phyloP scores from a whole-genome alignment of 441 rosid genomes.

The Jatropha podagrica region DNA sequence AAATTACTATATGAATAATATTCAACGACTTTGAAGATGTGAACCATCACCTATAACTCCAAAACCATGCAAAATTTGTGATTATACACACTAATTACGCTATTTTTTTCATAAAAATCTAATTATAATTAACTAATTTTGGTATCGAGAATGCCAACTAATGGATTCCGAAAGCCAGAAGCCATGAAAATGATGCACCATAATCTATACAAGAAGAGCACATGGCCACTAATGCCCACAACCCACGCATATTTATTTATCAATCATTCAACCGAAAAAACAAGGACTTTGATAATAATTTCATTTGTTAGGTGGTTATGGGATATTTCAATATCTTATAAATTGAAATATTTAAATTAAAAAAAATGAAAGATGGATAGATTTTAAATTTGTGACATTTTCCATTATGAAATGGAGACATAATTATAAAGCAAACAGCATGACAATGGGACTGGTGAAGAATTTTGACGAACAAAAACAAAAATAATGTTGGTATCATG shows the following conservation, averaged over 20 bases:
- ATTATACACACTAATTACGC: too few species aligned
- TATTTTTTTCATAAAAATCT: too few species aligned
- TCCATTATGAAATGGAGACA: too few species aligned
- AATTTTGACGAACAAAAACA: too few species aligned
- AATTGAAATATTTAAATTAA: too few species aligned
- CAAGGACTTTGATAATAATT: not conserved
- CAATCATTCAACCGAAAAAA: not conserved
- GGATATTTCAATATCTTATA: too few species aligned
- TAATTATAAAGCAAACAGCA: too few species aligned
- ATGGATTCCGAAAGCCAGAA: not conserved
- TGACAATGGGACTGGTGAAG: too few species aligned
- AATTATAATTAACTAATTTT: not conserved
- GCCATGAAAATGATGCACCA: conserved; percentile 2
- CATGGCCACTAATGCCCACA: conserved; percentile 11
- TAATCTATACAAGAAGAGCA: conserved; percentile 5
- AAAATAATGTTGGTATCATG: conserved; percentile 13
- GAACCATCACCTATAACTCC: not conserved
- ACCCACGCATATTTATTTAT: not conserved
- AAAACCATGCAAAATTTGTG: not conserved
- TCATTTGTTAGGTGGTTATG: too few species aligned
- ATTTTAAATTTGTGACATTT: too few species aligned
- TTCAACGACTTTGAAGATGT: not conserved
- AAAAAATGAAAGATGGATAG: too few species aligned
- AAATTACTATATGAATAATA: not conserved
- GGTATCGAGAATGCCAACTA: not conserved